phyloP scores from a whole-genome alignment of 177 flowering plant species.

The Telopea speciosissima region DNA sequence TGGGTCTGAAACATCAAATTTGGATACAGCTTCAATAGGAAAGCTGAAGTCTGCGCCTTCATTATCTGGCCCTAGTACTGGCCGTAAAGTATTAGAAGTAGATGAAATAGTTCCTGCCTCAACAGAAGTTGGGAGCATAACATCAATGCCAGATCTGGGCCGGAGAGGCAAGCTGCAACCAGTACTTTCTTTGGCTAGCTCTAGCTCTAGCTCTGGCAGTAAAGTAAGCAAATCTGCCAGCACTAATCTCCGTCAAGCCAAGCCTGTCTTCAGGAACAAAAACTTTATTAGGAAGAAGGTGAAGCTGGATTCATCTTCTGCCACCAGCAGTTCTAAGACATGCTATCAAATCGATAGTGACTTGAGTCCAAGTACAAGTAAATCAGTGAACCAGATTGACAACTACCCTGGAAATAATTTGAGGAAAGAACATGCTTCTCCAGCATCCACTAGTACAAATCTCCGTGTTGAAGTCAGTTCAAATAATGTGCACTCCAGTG shows the following conservation, averaged over 20 bases:
- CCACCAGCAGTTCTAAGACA: constrained; percentile 20
- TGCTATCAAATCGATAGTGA: constrained; percentile 13
- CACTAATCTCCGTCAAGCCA: constrained; percentile 24
- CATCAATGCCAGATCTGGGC: constrained; percentile 18
- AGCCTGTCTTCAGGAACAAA: constrained; percentile 37
- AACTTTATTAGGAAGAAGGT: constrained; percentile 38
- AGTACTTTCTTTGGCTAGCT: constrained; percentile 17
- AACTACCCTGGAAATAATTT: constrained; percentile 13
- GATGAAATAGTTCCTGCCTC: constrained; percentile 24
- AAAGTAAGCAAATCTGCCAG: constrained; percentile 22
- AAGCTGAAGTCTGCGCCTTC: constrained; percentile 18
- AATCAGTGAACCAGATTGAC: constrained; percentile 16
- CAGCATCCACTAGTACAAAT: constrained; percentile 21
- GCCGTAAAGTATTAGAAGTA: constrained; percentile 10
- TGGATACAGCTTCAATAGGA: constrained; percentile 13
- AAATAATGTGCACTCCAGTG: constrained; percentile 17
- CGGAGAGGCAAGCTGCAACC: constrained; percentile 22
- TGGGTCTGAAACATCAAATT: constrained; percentile 15
- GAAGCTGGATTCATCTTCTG: constrained; percentile 26
- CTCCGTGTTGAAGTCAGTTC: constrained; percentile 24
- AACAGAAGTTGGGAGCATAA: constrained; percentile 11
- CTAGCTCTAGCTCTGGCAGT: constrained; percentile 10
- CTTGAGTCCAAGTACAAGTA: constrained; percentile 19
- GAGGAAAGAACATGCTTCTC: constrained; percentile 23
- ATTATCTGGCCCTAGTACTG: constrained; percentile 9